phyloP scores from a whole-genome alignment of 164 flowering plant genomes.

The Buxus sempervirens region DNA sequence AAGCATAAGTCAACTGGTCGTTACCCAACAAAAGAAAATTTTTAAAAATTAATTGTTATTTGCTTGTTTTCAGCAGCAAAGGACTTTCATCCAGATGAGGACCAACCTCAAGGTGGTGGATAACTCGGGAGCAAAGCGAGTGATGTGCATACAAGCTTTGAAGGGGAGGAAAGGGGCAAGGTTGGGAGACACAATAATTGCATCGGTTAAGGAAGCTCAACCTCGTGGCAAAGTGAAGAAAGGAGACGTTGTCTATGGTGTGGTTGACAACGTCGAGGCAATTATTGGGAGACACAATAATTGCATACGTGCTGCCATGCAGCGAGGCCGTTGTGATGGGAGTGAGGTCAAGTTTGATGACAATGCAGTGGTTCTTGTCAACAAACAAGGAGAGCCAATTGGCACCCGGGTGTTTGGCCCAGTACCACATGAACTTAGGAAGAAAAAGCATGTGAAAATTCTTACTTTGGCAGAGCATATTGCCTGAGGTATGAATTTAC shows the following conservation, averaged over 20 bases:
- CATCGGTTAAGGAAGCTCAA: conserved; percentile 85
- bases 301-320: conserved; percentile 98
- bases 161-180: conserved; percentile 86
- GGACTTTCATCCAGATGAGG: conserved; percentile 92
- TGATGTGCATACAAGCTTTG: conserved; percentile 82
- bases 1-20: too few species aligned
- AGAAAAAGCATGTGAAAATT: conserved; percentile 84
- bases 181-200: conserved; percentile 81
- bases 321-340: conserved; percentile 75
- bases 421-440: conserved; percentile 82
- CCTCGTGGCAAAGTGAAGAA: conserved; percentile 90
- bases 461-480: conserved; percentile 73
- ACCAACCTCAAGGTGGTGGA: conserved; percentile 92
- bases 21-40: too few species aligned
- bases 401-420: conserved; percentile 93
- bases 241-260: conserved; percentile 74
- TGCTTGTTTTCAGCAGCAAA: conserved; percentile 43
- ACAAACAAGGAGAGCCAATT: conserved; percentile 84
- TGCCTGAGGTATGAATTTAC: conserved; percentile 34
- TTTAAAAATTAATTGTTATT: too few species aligned
- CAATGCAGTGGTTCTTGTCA: conserved; percentile 82
- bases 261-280: too few species aligned
- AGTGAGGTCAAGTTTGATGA: conserved; percentile 90
- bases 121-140: conserved; percentile 81
- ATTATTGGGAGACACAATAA: too few species aligned